phyloP scores from a whole-genome alignment of 257 asterid genomes.

The Nicotiana tomentosiformis region DNA sequence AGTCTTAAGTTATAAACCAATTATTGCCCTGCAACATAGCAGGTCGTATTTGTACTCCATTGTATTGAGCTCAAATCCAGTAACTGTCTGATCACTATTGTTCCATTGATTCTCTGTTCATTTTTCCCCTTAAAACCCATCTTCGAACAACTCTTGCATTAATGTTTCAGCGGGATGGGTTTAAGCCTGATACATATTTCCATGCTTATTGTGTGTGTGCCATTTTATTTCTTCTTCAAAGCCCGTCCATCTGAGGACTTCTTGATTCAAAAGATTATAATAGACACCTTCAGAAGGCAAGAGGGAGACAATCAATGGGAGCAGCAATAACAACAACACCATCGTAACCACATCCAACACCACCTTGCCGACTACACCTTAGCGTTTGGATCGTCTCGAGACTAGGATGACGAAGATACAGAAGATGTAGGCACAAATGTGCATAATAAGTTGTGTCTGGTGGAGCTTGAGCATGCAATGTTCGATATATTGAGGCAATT shows the following conservation, averaged over 20 bases:
- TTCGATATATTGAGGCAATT: not conserved
- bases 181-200: not conserved
- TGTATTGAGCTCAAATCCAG: not conserved
- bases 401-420: not conserved
- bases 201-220: not conserved
- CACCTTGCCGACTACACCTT: not conserved
- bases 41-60: not conserved
- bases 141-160: not conserved
- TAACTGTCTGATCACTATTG: not conserved
- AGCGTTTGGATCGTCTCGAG: not conserved
- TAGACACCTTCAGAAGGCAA: not conserved
- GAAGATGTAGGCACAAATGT: too few species aligned
- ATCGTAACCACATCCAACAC: not conserved
- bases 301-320: not conserved
- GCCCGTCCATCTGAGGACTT: not conserved
- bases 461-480: not conserved
- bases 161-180: not conserved
- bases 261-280: not conserved
- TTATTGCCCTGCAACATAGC: not conserved
- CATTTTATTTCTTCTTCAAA: not conserved
- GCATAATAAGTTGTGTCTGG: too few species aligned
- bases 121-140: not conserved
- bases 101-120: not conserved
- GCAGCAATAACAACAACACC: not conserved
- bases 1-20: not conserved